Conservation (phyloP, 208 protist genomes). For the Crithidia brevicula region DNA sequence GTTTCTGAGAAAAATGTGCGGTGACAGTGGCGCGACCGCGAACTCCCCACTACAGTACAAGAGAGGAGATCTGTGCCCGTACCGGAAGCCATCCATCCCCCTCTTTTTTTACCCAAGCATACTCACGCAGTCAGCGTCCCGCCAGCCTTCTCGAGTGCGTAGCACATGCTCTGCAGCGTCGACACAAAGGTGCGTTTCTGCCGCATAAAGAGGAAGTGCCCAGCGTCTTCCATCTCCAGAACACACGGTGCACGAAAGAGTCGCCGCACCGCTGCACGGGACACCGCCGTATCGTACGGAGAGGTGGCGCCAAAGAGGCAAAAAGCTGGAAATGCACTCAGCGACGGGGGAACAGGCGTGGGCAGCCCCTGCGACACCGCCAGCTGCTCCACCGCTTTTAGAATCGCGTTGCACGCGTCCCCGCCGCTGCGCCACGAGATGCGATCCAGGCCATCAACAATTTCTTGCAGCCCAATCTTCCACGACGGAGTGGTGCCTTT, state of each 20-base stretch:
- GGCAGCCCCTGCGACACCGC: conserved; percentile 16
- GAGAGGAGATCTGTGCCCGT: too few relatives aligned
- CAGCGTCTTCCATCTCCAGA: conserved; percentile 38
- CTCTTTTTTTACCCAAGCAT: too few relatives aligned
- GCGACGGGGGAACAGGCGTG: conserved; percentile 18
- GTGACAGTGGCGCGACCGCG: too few relatives aligned
- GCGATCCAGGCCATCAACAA: conserved; percentile 33
- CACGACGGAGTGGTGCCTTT: conserved; percentile 23
- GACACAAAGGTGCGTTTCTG: conserved; percentile 41
- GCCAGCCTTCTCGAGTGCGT: conserved; percentile 26
- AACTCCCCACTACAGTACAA: too few relatives aligned
- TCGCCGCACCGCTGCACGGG: conserved; percentile 18
- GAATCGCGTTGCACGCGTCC: conserved; percentile 16
- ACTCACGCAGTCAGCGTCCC: too few relatives aligned
- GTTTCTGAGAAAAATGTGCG: too few relatives aligned
- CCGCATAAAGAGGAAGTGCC: conserved; percentile 57
- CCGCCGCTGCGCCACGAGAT: conserved; percentile 23
- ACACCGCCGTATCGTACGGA: conserved; percentile 33
- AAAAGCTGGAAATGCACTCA: conserved; percentile 29
- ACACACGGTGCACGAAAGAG: conserved; percentile 39
- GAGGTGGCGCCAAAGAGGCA: conserved; percentile 47
- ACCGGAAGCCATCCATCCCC: too few relatives aligned
- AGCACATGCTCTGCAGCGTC: conserved; percentile 32
- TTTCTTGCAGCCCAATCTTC: conserved; percentile 46
- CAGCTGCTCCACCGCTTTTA: conserved; percentile 41